Base-by-base conservation (phyloP, 805 yeast species). In the Ogataea methanolica region DNA sequence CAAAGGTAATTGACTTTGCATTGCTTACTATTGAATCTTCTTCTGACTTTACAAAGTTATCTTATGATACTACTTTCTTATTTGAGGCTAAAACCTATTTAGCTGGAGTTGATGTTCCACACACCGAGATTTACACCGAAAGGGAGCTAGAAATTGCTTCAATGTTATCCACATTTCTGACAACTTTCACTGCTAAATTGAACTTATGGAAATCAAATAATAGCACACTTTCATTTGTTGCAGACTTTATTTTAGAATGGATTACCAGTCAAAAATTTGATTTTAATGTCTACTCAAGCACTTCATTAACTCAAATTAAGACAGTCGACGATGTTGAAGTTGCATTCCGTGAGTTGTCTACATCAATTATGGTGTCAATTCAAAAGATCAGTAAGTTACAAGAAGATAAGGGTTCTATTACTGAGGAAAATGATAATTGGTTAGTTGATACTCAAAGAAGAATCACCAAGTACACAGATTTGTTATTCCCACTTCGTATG, bases 351-450 rank as follows among this genome's bases (percentile, higher is more conserved):
- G 69, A 74, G 19, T 57, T 86, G 3, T 72, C 82, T 4, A 78
- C 78, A 16, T 74, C 84, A 3, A 74, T 88, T 17, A 66, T 90
- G 45, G 71, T 91, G 31, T 75, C 84, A 0, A 75, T 86, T 54
- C 97, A 91, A 65, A 77, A 78, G 50, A 65, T 76, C 8, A 67
- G 69, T 42, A 78, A 70, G 33, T 53, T 59, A 11, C 72, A 72
- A 43, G 53, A 56, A 26, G 64, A 57, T 4, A 63, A 53, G 3
- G 43, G 48, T 2, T 44, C 55, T 1, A 55, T 79, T 2, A 52
- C 64, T 1, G 77, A 69, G 19, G 83, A 74, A 2, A 81, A 75
- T 23, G 91, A 86, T 49, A 70, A 73, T n/a, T 91, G 96, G 96
- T 71, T 88, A 33, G 62, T 71, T 4, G 46, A 57, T 1, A 54